phyloP scores from a whole-genome alignment of 2,329 filamentous ascomycete genomes.

The Juglanconis oblonga region DNA sequence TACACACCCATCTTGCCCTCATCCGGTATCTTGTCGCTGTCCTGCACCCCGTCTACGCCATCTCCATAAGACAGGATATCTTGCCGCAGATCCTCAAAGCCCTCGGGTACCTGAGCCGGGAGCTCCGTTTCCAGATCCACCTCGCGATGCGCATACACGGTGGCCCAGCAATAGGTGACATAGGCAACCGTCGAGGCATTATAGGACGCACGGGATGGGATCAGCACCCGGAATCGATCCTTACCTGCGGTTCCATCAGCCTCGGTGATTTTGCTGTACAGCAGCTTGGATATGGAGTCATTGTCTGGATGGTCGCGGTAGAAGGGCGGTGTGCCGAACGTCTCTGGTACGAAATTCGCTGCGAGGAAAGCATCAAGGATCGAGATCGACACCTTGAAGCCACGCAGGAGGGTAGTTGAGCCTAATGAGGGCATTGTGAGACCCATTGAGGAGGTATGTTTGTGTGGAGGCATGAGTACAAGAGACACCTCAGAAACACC shows the following conservation, averaged over 20 bases:
- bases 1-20: background rate
- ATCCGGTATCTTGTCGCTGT: background rate
- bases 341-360: conserved; percentile 5
- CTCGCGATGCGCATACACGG: conserved; percentile 4
- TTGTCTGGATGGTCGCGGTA: conserved; percentile 7
- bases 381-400: conserved; percentile 4
- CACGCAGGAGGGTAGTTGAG: background rate
- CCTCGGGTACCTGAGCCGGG: background rate
- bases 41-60: background rate
- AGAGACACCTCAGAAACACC: too few species aligned
- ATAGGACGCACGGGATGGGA: background rate
- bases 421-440: background rate
- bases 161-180: conserved; percentile 2
- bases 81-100: background rate
- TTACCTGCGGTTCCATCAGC: background rate
- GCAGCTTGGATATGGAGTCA: background rate
- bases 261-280: background rate
- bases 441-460: background rate
- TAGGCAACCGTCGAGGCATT: conserved; percentile 4
- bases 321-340: conserved; percentile 3
- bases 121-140: conserved; percentile 5
- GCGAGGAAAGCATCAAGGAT: background rate
- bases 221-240: background rate
- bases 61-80: conserved; percentile 3
- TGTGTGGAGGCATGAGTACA: background rate